phyloP scores from a whole-genome alignment of 352 stramenopile genomes.

The Blastocystis sp. region DNA sequence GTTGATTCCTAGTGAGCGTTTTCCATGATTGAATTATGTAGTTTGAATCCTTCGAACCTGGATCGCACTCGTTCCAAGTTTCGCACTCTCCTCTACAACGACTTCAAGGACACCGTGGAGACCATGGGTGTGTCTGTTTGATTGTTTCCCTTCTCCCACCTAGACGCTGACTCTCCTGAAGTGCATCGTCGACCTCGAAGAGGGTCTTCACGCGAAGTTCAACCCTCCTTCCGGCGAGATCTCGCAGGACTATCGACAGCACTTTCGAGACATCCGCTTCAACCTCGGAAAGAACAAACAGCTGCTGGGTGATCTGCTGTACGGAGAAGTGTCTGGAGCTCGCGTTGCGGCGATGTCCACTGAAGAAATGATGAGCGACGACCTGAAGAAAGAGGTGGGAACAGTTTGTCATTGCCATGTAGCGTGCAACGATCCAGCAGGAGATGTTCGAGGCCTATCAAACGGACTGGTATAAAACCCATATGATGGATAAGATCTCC shows the following conservation, averaged over 20 bases:
- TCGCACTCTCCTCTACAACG: slow-evolving; percentile 31
- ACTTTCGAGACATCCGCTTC: slow-evolving; percentile 66
- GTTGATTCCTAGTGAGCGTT: neutral
- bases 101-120: slow-evolving; percentile 13
- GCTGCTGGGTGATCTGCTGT: slow-evolving; percentile 67
- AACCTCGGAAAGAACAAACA: slow-evolving; percentile 73
- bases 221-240: neutral
- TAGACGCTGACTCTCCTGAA: neutral
- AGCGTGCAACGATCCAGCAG: slow-evolving; percentile 46
- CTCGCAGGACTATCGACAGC: neutral
- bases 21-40: neutral
- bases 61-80: slow-evolving; percentile 40
- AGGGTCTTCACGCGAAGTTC: neutral
- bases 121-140: neutral
- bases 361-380: slow-evolving; percentile 69
- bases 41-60: neutral
- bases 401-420: slow-evolving; percentile 54
- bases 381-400: slow-evolving; percentile 68
- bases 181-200: slow-evolving; percentile 4
- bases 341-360: slow-evolving; percentile 68
- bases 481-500: slow-evolving; percentile 66
- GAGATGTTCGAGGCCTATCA: slow-evolving; percentile 59
- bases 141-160: neutral
- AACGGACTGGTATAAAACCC: slow-evolving; percentile 63
- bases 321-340: slow-evolving; percentile 67